A percentile compares a stretch with the other conserved stretches of the same genome.
Evolutionary conservation across 768 basidiomycete genomes (phyloP).

Genomic region (Clathrus columnatus): DNA sequence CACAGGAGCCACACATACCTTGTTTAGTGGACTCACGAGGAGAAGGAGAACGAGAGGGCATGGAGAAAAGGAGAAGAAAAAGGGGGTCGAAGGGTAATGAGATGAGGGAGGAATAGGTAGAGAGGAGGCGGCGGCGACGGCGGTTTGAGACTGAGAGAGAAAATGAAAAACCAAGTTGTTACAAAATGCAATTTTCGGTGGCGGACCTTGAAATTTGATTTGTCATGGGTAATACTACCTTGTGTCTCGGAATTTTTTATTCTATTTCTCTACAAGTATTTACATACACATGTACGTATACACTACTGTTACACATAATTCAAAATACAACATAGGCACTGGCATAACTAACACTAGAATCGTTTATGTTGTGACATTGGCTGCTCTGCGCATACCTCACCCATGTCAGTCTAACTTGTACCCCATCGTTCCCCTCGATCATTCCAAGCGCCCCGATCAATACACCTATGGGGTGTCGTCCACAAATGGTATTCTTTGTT

Average conservation of each 20-base stretch:
- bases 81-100: background rate
- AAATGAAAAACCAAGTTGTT: no score
- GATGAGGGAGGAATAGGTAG: background rate
- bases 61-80: background rate
- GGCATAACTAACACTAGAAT: conserved; percentile 95
- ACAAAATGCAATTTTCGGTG: no score
- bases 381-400: conserved; percentile 93
- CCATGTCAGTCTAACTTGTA: conserved; percentile 51
- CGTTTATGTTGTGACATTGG: conserved; percentile 51
- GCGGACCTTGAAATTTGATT: no score
- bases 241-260: no score
- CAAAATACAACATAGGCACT: conserved; percentile 74
- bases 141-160: no score
- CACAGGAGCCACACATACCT: background rate
- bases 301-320: background rate
- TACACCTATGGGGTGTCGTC: conserved; percentile 91
- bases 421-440: conserved; percentile 33
- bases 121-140: no score
- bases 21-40: background rate
- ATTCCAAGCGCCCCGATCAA: conserved; percentile 66
- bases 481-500: conserved; percentile 95
- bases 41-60: background rate
- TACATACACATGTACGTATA: background rate
- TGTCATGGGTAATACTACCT: no score
- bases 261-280: no score